Percentiles rank a stretch among this genome's conserved stretches.
Evolutionary conservation across 164 flowering plant species (phyloP).

Genomic region (Echeveria elegans): DNA sequence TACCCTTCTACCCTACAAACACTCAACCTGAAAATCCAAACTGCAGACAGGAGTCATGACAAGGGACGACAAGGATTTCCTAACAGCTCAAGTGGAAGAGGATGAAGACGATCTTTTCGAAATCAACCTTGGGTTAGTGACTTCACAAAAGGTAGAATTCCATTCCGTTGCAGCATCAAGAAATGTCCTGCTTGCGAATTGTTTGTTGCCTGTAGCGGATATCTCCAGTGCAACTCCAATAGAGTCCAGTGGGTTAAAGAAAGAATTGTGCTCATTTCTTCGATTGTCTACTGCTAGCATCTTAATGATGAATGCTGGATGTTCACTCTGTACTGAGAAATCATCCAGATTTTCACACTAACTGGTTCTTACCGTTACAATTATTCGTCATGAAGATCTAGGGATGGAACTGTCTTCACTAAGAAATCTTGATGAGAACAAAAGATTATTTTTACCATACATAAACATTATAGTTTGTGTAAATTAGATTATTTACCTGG

Average conservation of each 20-base stretch:
- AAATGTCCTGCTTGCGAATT: slow-evolving; percentile 38
- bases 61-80: not conserved
- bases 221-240: slow-evolving; percentile 37
- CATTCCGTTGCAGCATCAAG: slow-evolving; percentile 15
- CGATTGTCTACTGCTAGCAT: not conserved
- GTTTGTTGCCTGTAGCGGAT: slow-evolving; percentile 37
- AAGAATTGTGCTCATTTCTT: not conserved
- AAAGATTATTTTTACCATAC: too few relatives aligned
- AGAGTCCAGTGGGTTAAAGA: not conserved
- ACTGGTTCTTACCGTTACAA: too few relatives aligned
- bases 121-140: slow-evolving; percentile 33
- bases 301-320: not conserved
- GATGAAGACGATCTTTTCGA: slow-evolving; percentile 53
- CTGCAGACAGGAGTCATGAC: not conserved
- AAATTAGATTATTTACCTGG: too few relatives aligned
- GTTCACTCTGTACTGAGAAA: not conserved
- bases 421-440: too few relatives aligned
- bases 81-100: slow-evolving; percentile 7
- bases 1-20: too few relatives aligned
- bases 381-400: too few relatives aligned
- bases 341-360: not conserved
- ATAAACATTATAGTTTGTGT: too few relatives aligned
- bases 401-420: too few relatives aligned
- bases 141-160: slow-evolving; percentile 16
- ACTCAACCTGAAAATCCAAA: not conserved